Evolutionary conservation across 306 rosid genomes (phyloP), one percentile per base, ranked within the genome.

Genomic region (Castanopsis chinensis): DNA sequence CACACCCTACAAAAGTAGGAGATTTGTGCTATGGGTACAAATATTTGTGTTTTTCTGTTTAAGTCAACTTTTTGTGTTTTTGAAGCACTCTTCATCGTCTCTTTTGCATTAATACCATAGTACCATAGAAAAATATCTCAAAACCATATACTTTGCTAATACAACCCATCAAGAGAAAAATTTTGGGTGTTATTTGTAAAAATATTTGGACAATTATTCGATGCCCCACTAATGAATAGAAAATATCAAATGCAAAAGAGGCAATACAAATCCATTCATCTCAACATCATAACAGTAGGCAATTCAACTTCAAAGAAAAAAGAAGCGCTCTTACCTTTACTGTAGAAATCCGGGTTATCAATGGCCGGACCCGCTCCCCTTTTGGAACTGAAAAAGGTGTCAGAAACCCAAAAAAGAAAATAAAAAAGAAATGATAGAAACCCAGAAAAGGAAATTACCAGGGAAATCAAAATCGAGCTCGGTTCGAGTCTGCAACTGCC

Each of bases 401-500:
- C 57, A 58, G n/a, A 54, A 15, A 56, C 20, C 71, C 79, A 33
- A 60, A 32, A 63, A n/a, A 10, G 41, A 30, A 32, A 32, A 45
- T 18, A 17, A 43, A 70, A 28, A 19, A 5, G 0, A 67, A 20
- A 25, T 27, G 37, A 35, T 9, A 30, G 12, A 72, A 51, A 19
- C 49, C 51, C 72, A 76, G 23, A 30, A 19, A 37, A 18, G 14
- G 1, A 32, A 74, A 32, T 75, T 79, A 85, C 86, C 82, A 45
- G 78, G 27, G 49, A 4, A 33, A 35, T 4, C 17, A 25, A 71
- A 83, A 56, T 78, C 84, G 4, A 78, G 4, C 55, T 84, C 82
- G 14, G 87, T 79, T 54, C 86, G 88, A 1, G 97, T 89, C 74
- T 87, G 93, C 33, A 93, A 76, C 23, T 74, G 83, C 98, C 98